Conservation (phyloP, 2,329 filamentous ascomycete species). For the Penicillium sp. region DNA sequence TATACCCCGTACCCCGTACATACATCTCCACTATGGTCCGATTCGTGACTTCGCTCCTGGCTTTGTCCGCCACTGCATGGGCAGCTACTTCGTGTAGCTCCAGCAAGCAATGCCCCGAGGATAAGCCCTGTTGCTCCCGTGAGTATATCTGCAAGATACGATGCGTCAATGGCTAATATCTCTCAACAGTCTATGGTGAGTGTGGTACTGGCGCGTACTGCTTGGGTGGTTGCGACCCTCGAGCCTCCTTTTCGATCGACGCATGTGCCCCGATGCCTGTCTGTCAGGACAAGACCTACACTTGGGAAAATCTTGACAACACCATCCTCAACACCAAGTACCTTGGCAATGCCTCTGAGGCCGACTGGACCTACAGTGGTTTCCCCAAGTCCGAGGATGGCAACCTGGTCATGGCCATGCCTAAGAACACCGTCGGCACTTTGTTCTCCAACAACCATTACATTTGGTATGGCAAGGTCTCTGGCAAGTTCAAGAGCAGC, state of each 20-base stretch:
- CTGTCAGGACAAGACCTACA: slow-evolving; percentile 69
- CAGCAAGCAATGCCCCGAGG: slow-evolving; percentile 60
- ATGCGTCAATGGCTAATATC: slow-evolving; percentile 6
- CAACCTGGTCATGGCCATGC: slow-evolving; percentile 81
- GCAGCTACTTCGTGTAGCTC: slow-evolving; percentile 36
- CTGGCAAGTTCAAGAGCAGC: slow-evolving; percentile 75
- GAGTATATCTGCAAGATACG: slow-evolving; percentile 39
- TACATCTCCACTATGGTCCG: slow-evolving; percentile 33
- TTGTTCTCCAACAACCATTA: slow-evolving; percentile 78
- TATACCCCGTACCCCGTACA: slow-evolving; percentile 9
- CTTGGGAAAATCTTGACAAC: slow-evolving; percentile 65
- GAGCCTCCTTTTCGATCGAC: slow-evolving; percentile 73
- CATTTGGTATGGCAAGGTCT: slow-evolving; percentile 95
- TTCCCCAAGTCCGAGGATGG: slow-evolving; percentile 57
- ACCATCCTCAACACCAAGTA: slow-evolving; percentile 71
- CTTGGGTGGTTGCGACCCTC: slow-evolving; percentile 87
- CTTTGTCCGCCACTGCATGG: slow-evolving; percentile 31
- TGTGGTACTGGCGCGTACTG: slow-evolving; percentile 94
- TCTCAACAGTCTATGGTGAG: slow-evolving; percentile 69
- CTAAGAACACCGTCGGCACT: slow-evolving; percentile 75
- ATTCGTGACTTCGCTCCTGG: slow-evolving; percentile 30
- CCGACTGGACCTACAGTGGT: slow-evolving; percentile 87
- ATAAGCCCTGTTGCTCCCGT: slow-evolving; percentile 75
- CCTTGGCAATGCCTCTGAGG: slow-evolving; percentile 70
- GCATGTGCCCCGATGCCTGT: slow-evolving; percentile 79